Evolutionary conservation across 495 filamentous ascomycete species (phyloP), one percentile per base, ranked within the genome.

Genomic region (Penicillium mononematosum): DNA sequence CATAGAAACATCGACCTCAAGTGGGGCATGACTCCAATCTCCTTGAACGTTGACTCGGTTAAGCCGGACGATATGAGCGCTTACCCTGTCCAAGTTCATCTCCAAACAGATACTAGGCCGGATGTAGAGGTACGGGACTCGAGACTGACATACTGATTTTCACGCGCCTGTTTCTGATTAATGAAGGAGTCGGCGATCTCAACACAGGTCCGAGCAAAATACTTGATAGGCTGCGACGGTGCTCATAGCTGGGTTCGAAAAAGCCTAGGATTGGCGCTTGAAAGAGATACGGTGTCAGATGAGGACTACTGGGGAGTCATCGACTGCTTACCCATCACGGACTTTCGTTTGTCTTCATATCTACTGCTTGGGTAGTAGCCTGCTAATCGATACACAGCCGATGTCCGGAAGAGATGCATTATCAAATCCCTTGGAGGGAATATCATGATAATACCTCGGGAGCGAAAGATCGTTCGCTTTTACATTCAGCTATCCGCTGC

Each of bases 391-490:
- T n/a, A 27, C 19, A 14, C 9, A 61, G 58, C 84, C 17, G 85
- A 87, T 59, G 81, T 88, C 50, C 75, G 85, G 32, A 81, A 75
- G 66, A 70, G 78, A 51, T 85, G 84, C 61, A 79, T 80, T 24
- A 80, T 86, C 41, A 82, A 85, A 57, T 80, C 79, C 27, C 68
- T 69, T 3, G 74, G 72, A 5, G 86, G 85, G 4, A 81, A 75
- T 34, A 63, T 88, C 25, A 82, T 88, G 76, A 65, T 85, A 10
- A 82, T 89, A 22, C 86, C 85, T 0, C 76, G 86, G 44, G 85
- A 86, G 52, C 78, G 79, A 55, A 80, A 77, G 62, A 70, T 85
- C n/a, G 81, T 85, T 16, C 78, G 85, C 22, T 61, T 88, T 3
- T 89, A 88, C 62, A 81, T 86, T 47, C 83, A 87, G 59, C 72